Conservation (phyloP, 345 rosid genomes). For the Conringia planisiliqua region DNA sequence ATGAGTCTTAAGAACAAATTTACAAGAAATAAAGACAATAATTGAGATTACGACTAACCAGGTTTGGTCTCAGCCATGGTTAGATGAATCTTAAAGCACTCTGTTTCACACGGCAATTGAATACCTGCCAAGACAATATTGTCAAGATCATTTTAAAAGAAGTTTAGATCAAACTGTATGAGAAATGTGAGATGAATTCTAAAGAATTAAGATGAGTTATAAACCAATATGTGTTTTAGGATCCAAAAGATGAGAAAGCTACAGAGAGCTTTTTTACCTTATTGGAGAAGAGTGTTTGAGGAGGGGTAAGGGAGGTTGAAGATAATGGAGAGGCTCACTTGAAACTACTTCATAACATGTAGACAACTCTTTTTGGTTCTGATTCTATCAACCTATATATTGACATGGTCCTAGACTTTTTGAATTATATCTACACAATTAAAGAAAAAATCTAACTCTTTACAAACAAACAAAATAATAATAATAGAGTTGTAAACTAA, state of each 20-base stretch:
- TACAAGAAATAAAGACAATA: background rate
- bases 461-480: background rate
- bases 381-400: conserved; percentile 27
- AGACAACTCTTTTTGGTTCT: conserved; percentile 23
- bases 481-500: background rate
- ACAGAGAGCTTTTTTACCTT: conserved; percentile 19
- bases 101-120: conserved; percentile 24
- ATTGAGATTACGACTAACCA: conserved; percentile 16
- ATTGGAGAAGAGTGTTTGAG: conserved; percentile 29
- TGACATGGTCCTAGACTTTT: conserved; percentile 13
- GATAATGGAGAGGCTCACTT: conserved; percentile 34
- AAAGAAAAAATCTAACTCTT: background rate
- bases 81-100: conserved; percentile 26
- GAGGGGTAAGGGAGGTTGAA: conserved; percentile 22
- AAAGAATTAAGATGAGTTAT: background rate
- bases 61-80: conserved; percentile 38
- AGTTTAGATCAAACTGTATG: background rate
- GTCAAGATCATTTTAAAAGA: background rate
- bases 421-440: background rate
- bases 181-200: background rate
- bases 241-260: conserved; percentile 9
- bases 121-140: conserved; percentile 26
- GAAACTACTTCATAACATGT: conserved; percentile 28
- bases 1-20: background rate
- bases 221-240: background rate